Percentiles rank a stretch among this genome's conserved stretches.
These are phyloP conservation scores for Clavaria fumosa DNA, from an alignment of 768 basidiomycete genomes.

Conservation along the genomic window DNA sequence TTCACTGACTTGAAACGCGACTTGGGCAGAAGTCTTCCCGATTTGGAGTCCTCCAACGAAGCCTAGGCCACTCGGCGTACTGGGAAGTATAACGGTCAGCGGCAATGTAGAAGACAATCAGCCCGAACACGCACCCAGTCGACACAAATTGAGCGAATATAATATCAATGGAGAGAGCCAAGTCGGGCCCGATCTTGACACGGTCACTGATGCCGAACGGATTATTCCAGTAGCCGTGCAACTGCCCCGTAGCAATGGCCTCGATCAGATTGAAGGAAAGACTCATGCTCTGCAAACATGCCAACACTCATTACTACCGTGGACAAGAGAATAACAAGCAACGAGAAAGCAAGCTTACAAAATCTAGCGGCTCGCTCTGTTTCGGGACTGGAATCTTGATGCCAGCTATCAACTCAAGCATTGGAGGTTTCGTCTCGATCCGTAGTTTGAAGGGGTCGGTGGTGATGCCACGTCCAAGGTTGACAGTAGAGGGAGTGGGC, in stretches of 20 bases:
- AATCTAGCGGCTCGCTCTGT: conserved; percentile 3
- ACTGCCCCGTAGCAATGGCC: conserved; percentile 1
- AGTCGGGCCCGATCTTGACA: conserved; percentile 4
- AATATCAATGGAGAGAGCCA: conserved; percentile 4
- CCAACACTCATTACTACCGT: too few relatives aligned
- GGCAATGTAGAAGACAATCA: background rate
- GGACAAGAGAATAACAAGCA: background rate
- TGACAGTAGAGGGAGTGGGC: conserved; percentile 2
- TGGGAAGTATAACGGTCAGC: background rate
- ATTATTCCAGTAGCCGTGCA: conserved; percentile 7
- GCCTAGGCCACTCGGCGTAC: conserved; percentile 2
- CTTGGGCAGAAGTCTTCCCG: background rate
- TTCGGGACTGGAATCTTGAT: conserved; percentile 5
- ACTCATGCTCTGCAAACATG: background rate
- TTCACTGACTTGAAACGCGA: conserved; percentile 7
- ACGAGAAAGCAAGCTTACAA: background rate
- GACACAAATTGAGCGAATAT: background rate
- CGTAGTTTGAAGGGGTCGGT: conserved; percentile 6
- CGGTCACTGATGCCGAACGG: conserved; percentile 6
- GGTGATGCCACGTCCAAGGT: conserved; percentile 6
- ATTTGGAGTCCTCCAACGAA: conserved; percentile 5
- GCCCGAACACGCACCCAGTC: background rate
- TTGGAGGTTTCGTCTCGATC: conserved; percentile 1
- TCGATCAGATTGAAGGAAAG: conserved; percentile 3
- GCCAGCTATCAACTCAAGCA: conserved; percentile 3